phyloP scores from a whole-genome alignment of 1,284 basidiomycete genomes.

The Pisolithus thermaeus region DNA sequence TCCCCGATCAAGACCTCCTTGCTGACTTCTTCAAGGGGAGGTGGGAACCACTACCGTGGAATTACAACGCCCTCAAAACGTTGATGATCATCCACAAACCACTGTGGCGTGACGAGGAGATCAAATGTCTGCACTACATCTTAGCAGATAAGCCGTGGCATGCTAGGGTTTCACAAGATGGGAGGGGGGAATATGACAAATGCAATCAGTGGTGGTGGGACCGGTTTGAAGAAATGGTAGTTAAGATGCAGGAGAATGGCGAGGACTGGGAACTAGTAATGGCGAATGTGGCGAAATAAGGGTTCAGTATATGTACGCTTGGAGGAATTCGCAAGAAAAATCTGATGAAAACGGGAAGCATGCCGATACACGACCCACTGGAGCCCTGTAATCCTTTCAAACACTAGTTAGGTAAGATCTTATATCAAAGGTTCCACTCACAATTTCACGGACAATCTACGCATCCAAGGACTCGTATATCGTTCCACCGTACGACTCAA shows the following conservation, averaged over 20 bases:
- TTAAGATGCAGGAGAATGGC: slow-evolving; percentile 38
- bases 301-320: neutral
- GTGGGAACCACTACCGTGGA: slow-evolving; percentile 73
- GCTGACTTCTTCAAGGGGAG: slow-evolving; percentile 73
- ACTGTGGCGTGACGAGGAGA: slow-evolving; percentile 75
- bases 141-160: slow-evolving; percentile 75
- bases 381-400: no score
- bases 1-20: slow-evolving; percentile 92
- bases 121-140: slow-evolving; percentile 73
- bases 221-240: slow-evolving; percentile 46
- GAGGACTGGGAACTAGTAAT: slow-evolving; percentile 49
- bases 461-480: no score
- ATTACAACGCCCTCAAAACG: slow-evolving; percentile 87
- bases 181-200: slow-evolving; percentile 40
- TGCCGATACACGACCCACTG: no score
- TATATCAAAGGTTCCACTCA: no score
- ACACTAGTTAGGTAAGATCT: no score
- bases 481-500: no score
- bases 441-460: no score
- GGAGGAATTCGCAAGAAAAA: neutral
- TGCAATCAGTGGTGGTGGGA: slow-evolving; percentile 77
- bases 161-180: slow-evolving; percentile 31
- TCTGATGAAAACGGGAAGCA: neutral
- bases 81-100: slow-evolving; percentile 60
- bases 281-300: slow-evolving; percentile 36